A percentile compares a stretch with the other conserved stretches of the same genome.
phyloP scores from a whole-genome alignment of 2,329 filamentous ascomycete species.

The Dactylellina haptotyla region DNA sequence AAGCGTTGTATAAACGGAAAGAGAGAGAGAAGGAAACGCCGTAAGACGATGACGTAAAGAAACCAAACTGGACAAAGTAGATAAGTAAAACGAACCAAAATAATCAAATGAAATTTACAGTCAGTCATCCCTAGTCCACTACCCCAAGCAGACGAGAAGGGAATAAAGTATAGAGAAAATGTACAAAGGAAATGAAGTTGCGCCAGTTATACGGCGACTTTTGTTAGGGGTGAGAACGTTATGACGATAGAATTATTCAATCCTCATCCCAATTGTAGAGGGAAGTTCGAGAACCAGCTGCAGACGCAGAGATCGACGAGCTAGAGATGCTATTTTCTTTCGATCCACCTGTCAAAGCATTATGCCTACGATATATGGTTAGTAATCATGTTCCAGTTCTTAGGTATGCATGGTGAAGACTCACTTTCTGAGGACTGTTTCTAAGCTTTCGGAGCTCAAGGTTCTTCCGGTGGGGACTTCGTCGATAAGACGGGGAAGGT shows the following conservation, averaged over 20 bases:
- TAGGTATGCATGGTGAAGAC: slow-evolving; percentile 56
- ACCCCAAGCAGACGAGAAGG: background rate
- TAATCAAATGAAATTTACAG: slow-evolving; percentile 41
- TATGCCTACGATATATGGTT: slow-evolving; percentile 39
- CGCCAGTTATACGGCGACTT: too few species aligned
- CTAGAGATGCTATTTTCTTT: slow-evolving; percentile 39
- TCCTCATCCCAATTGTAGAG: slow-evolving; percentile 55
- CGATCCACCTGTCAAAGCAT: slow-evolving; percentile 35
- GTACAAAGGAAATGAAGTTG: slow-evolving; percentile 51
- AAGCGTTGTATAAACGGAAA: slow-evolving; percentile 1
- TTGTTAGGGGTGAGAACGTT: too few species aligned
- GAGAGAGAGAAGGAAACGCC: slow-evolving; percentile 27
- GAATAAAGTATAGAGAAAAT: slow-evolving; percentile 32
- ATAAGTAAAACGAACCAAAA: background rate
- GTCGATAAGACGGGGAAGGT: slow-evolving; percentile 84
- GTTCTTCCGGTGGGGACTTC: slow-evolving; percentile 76
- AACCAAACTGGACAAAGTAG: slow-evolving; percentile 20
- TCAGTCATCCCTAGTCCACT: slow-evolving; percentile 18
- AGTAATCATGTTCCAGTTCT: background rate
- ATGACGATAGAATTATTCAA: slow-evolving; percentile 23
- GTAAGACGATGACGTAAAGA: slow-evolving; percentile 18
- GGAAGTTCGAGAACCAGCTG: slow-evolving; percentile 41
- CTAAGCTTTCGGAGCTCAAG: slow-evolving; percentile 67
- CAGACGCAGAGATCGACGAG: slow-evolving; percentile 26
- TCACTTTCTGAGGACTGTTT: slow-evolving; percentile 69